Percentiles rank a stretch among this genome's conserved stretches.
These are phyloP conservation scores for Willaertia magna DNA, from an alignment of 208 protist species.

Conservation along the genomic window DNA sequence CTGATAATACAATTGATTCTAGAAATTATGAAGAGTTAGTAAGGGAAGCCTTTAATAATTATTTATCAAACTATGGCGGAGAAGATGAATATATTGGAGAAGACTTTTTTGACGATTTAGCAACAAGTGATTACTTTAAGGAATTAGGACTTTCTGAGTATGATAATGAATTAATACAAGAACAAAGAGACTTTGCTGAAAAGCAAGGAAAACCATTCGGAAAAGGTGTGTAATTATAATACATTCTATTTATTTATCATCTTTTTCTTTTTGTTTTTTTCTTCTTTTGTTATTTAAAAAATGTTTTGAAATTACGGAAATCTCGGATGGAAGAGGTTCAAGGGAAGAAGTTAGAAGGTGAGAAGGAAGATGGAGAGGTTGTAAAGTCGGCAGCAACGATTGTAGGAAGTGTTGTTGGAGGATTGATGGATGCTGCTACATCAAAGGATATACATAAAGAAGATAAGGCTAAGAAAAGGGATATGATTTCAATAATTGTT, in stretches of 20 bases:
- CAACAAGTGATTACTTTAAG: neutral
- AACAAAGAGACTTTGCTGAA: neutral
- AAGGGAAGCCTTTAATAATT: neutral
- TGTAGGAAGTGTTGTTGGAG: no score
- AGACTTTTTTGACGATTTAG: neutral
- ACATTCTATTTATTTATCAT: neutral
- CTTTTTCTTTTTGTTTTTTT: no score
- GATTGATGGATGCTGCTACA: no score
- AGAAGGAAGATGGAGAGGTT: no score
- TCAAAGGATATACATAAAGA: no score
- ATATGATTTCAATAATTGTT: neutral
- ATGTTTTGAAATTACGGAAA: no score
- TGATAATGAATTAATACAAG: neutral
- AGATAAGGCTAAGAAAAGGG: no score
- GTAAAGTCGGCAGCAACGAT: no score
- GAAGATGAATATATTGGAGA: neutral
- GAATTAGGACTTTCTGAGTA: neutral
- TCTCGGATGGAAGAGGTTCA: no score
- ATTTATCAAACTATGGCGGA: neutral
- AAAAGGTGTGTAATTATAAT: neutral
- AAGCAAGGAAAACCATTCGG: neutral
- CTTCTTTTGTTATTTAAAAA: no score
- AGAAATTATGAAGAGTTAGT: neutral
- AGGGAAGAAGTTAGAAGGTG: no score
- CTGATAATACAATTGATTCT: no score